phyloP scores from a whole-genome alignment of 352 stramenopile genomes.

The Phytophthora quininea region DNA sequence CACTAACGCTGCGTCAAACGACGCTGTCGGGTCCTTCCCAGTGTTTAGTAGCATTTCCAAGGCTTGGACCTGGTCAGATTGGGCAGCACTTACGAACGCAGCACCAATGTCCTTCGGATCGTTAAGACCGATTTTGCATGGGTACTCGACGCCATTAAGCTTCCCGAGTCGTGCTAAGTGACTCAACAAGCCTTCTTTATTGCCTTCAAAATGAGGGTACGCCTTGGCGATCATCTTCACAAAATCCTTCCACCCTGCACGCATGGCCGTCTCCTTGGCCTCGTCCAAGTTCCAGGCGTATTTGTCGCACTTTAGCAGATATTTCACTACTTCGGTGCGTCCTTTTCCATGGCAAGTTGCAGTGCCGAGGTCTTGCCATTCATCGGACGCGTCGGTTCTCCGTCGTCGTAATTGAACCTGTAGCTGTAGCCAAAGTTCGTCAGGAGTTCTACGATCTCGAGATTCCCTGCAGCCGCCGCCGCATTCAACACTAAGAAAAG shows the following conservation, averaged over 20 bases:
- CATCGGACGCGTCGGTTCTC: neutral
- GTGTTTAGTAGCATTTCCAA: neutral
- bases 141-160: slow-evolving; percentile 1
- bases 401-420: neutral
- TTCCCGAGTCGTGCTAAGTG: neutral
- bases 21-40: neutral
- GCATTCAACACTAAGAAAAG: neutral
- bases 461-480: neutral
- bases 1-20: neutral
- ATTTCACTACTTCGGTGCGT: neutral
- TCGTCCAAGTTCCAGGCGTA: neutral
- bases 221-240: neutral
- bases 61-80: neutral
- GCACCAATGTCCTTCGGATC: neutral
- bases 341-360: neutral
- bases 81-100: neutral
- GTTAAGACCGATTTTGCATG: neutral
- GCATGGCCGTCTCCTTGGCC: neutral
- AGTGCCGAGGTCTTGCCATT: neutral
- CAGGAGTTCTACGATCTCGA: neutral
- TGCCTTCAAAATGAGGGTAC: neutral
- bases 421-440: neutral
- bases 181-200: neutral
- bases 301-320: neutral
- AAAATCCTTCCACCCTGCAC: neutral